phyloP scores from a whole-genome alignment of 75 land plant genomes.

The Gnetum montanum region DNA sequence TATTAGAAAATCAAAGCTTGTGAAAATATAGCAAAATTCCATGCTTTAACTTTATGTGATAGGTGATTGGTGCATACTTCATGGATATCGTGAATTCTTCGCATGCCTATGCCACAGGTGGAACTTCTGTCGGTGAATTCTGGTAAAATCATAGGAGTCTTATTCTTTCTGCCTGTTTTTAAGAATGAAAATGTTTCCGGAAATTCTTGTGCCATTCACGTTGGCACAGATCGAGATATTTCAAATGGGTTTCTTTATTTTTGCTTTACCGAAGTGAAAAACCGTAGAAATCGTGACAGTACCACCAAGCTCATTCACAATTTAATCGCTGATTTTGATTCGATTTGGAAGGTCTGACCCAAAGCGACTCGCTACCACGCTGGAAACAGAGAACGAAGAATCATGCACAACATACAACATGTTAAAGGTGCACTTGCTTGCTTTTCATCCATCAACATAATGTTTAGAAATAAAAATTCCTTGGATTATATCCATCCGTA shows the following conservation, averaged over 20 bases:
- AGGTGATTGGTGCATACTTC: constrained; percentile 68
- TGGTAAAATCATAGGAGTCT: constrained; percentile 43
- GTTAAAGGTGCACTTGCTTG: constrained; percentile 76
- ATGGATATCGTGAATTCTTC: constrained; percentile 83
- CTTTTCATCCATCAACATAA: not conserved
- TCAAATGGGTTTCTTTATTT: too few relatives aligned
- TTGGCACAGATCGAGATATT: too few relatives aligned
- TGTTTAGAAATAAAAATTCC: too few relatives aligned
- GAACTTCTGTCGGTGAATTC: constrained; percentile 72
- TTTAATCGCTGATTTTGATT: too few relatives aligned
- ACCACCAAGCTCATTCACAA: too few relatives aligned
- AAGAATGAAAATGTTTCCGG: too few relatives aligned
- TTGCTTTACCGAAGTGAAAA: too few relatives aligned
- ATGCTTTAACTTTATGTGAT: constrained; percentile 10
- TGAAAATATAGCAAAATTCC: not conserved
- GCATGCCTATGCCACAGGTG: constrained; percentile 88
- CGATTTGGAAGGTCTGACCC: constrained; percentile 57
- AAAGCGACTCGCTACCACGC: constrained; percentile 50
- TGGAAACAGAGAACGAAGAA: constrained; percentile 74
- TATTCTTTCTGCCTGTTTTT: too few relatives aligned
- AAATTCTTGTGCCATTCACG: too few relatives aligned
- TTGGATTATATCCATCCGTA: not conserved
- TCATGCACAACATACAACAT: constrained; percentile 95
- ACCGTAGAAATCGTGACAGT: too few relatives aligned
- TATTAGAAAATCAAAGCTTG: too few relatives aligned